Evolutionary conservation across 2,329 filamentous ascomycete genomes (phyloP), one percentile per base, ranked within the genome.

Genomic region (Sclerotinia spermophila): DNA sequence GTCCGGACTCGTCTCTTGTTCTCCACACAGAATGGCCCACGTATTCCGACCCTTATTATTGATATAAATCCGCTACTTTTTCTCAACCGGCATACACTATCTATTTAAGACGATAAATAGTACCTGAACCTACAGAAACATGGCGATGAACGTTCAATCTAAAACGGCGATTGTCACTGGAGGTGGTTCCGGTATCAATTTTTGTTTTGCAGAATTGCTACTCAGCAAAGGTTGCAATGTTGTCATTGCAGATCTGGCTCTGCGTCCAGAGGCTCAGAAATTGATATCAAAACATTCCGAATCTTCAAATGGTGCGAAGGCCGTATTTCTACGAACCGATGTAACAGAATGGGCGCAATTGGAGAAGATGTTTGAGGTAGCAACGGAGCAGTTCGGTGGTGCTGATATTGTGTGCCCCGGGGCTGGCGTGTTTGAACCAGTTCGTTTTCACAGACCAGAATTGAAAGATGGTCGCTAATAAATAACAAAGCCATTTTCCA

Each of bases 81-180:
- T 17, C 2, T 15, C 48, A 27, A 10, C 10, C 13, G 27, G 10
- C 33, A 19, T 17, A 19, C 30, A n/a, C 11, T 33, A 6, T 21
- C 56, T 53, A 67, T 33, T 40, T 4, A 2, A 6, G 17, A 27
- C 30, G n/a, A 58, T 17, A 44, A 11, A 51, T 33, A 4, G 17
- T 15, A 44, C 45, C 19, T 24, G 10, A 13, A 4, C 33, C 19
- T 27, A n/a, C 5, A 24, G n/a, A 15, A 69, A 35, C 21, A 78
- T 78, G 76, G 76, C 76, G 8, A 75, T 77, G 73, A 73, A 74
- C n/a, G 81, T 85, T 30, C 75, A 81, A 67, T 82, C 81, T 66
- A 84, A 82, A 75, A 82, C 84, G 19, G 85, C 85, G 19, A 84
- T 87, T 61, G 79, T 87, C 42, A 87, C 85, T 17, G 85, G 85